Base-by-base conservation (phyloP, 768 basidiomycete genomes). In the Plicaturopsis crispa region DNA sequence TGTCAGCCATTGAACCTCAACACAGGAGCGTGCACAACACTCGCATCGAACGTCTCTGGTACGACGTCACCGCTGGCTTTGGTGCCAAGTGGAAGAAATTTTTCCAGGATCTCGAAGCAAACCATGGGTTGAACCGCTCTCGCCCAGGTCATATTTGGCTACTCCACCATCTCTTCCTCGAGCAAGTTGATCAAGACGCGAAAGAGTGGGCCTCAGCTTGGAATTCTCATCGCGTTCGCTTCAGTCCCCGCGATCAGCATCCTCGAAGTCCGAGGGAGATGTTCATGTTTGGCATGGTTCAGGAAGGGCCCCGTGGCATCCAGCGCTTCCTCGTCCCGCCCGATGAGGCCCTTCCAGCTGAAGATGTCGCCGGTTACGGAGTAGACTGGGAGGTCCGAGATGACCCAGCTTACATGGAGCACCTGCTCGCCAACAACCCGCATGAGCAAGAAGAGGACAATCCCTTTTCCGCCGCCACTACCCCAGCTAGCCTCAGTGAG, bases 51-150 rank as follows among this genome's bases (percentile, higher is more conserved):
- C 46, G 57, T 2, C 46, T 68, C 1, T 69, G 67, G 65, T 50
- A 49, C 20, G 60, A 68, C 45, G 36, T 63, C 55, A 67, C 60
- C 0, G 13, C 31, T 13, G 56, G 54, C 0, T 53, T 63, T 43
- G 60, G 63, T 2, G 40, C 57, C 4, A 60, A 60, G 40, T 60
- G 70, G 50, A 69, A 66, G 35, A 52, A 67, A 36, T 71, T 75
- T 50, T 75, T 75, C 48, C 61, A 63, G 2, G 59, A 66, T 6
- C 52, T 76, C 14, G 72, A 76, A 38, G 26, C 39, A 3, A 30
- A 49, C 10, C 33, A 55, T 24, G 43, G 51, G 1, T 53, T 70
- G 0, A 41, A 65, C 30, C 40, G 37, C 2, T 36, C 52, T 13
- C 24, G 43, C 6, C 24, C 48, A 5, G 44, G 38, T 10, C 65